Evolutionary conservation across 73 alveolate genomes (phyloP).

Genomic region (Paramecium tetraurelia): DNA sequence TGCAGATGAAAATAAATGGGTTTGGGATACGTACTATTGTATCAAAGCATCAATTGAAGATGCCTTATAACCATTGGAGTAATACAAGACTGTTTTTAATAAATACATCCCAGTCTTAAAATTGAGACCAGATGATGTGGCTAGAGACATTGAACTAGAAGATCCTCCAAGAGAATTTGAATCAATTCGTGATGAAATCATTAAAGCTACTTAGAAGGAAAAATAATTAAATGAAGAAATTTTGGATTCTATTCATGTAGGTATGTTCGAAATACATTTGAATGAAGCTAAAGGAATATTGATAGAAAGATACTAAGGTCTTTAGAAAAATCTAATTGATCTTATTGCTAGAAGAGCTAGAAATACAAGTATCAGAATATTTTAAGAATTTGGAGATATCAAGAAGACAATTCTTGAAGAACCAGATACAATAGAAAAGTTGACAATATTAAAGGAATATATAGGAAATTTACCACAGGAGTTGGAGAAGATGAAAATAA

Average conservation of each 20-base stretch:
- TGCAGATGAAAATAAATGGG: constrained; percentile 98
- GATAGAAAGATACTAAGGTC: constrained; percentile 85
- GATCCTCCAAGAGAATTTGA: constrained; percentile 81
- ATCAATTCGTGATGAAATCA: constrained; percentile 88
- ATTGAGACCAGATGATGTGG: constrained; percentile 91
- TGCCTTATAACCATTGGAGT: constrained; percentile 94
- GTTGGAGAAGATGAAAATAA: constrained; percentile 88
- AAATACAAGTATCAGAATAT: constrained; percentile 86
- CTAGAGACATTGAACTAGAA: constrained; percentile 84
- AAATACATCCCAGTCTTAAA: constrained; percentile 85
- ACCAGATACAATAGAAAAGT: constrained; percentile 95
- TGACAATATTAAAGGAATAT: constrained; percentile 90
- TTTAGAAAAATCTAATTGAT: constrained; percentile 92
- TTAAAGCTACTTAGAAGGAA: constrained; percentile 87
- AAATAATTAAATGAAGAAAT: constrained; percentile 82
- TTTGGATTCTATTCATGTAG: constrained; percentile 91
- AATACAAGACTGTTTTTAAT: constrained; percentile 87
- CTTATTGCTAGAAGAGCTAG: constrained; percentile 95
- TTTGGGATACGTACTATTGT: constrained; percentile 92
- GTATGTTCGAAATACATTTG: constrained; percentile 94
- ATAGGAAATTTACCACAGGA: constrained; percentile 91
- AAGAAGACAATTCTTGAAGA: constrained; percentile 88
- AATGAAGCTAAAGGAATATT: constrained; percentile 93
- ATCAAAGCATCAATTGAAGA: constrained; percentile 79
- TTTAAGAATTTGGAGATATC: constrained; percentile 92